Percentiles rank a stretch among this genome's conserved stretches.
Evolutionary conservation across 2,329 filamentous ascomycete genomes (phyloP).

Genomic region (Leptographium flavum): DNA sequence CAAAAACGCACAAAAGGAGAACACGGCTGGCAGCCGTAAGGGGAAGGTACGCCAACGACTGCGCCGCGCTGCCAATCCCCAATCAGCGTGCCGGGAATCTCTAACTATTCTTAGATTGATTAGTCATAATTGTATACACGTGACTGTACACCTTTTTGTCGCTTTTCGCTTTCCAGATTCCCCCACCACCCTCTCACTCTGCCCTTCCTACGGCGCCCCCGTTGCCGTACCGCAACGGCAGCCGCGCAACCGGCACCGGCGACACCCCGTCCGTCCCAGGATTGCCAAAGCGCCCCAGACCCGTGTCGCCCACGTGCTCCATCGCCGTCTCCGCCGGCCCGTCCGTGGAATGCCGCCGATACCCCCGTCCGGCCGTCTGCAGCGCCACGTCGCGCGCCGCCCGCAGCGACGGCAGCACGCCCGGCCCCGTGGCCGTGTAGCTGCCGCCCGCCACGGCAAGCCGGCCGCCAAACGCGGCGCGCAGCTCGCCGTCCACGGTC

Average conservation of each 20-base stretch:
- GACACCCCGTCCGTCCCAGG: constrained; percentile 2
- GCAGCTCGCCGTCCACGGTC: constrained; percentile 38
- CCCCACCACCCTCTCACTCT: neutral
- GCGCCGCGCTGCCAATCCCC: too few species aligned
- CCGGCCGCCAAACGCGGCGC: constrained; percentile 40
- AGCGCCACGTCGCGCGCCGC: constrained; percentile 31
- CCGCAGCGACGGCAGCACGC: constrained; percentile 36
- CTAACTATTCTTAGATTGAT: too few species aligned
- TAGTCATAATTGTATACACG: too few species aligned
- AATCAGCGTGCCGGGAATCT: too few species aligned
- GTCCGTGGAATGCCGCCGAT: neutral
- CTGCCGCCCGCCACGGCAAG: constrained; percentile 49
- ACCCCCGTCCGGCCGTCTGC: constrained; percentile 18
- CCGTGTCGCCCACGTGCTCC: constrained; percentile 12
- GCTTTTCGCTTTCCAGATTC: too few species aligned
- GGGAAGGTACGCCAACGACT: too few species aligned
- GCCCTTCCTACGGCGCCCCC: neutral
- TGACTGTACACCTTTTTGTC: too few species aligned
- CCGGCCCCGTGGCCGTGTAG: constrained; percentile 35
- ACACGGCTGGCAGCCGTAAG: too few species aligned
- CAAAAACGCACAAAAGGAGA: too few species aligned
- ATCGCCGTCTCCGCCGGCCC: constrained; percentile 1
- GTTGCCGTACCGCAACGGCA: constrained; percentile 10
- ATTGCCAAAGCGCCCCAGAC: constrained; percentile 9
- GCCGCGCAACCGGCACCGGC: neutral